Evolutionary conservation across 1,284 basidiomycete genomes (phyloP), one percentile per base, ranked within the genome.

Genomic region (Macrocybe sp.): DNA sequence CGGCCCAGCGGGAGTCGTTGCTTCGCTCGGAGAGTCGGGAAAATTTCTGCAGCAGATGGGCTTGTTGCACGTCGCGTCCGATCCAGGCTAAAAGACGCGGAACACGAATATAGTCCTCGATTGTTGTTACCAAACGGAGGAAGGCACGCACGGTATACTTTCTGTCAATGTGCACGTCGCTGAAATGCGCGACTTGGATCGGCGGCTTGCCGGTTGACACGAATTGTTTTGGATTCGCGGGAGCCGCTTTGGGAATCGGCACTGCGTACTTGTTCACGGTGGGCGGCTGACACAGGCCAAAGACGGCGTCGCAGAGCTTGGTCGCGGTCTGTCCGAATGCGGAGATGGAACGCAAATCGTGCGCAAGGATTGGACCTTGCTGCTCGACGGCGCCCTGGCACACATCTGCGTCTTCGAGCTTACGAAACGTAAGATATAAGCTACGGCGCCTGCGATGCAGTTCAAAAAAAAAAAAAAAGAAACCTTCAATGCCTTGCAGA

Each of bases 41-140:
- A 66, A 80, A 44, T 74, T 68, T 44, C 76, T 65, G 63, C 80
- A 83, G 57, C 80, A 83, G 16, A 83, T 75, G 5, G 74, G 73
- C 54, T 81, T 80, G 10, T 73, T 76, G 63, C 80, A 83, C 37
- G 71, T 68, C 3, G 72, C 71, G 39, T 80, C 76, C 1, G 79
- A 58, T 7, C 79, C 79, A 29, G 66, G 59, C 69, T 78, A 46
- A 16, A 39, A 9, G 38, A 40, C 30, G 12, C 6, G 43, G 28
- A 14, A 28, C 37, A 16, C 33, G 29, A 28, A 29, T 14, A 28
- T 38, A 28, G 33, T 10, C 22, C 34, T 10, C 44, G 10, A 29
- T 14, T 32, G 12, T n/a, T 41, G 39, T 33, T 11, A 22, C 4
- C 34, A 16, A n/a, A 31, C 10, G 2, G 10, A n/a, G 14, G 33